Conservation (phyloP, 208 protist genomes). For the Trypanosoma melophagium region DNA sequence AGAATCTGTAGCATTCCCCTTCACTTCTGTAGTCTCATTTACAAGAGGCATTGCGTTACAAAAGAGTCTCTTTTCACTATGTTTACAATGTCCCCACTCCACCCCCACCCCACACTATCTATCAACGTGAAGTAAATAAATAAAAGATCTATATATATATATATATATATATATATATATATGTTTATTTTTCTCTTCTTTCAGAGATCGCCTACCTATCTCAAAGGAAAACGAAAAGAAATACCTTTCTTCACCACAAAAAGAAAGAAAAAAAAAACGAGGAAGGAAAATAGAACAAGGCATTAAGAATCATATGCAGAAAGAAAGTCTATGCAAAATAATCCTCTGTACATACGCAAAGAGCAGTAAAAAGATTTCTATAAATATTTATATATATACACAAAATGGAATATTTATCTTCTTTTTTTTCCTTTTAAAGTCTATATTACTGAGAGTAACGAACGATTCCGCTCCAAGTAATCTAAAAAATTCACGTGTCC, state of each 20-base stretch:
- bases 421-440: background rate
- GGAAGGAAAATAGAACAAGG: background rate
- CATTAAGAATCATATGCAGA: constrained; percentile 4
- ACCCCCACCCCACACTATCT: too few species aligned
- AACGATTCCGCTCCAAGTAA: constrained; percentile 52
- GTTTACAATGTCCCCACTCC: too few species aligned
- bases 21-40: background rate
- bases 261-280: too few species aligned
- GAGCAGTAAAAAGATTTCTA: background rate
- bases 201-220: too few species aligned
- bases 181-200: too few species aligned
- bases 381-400: constrained; percentile 11
- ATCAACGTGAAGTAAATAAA: too few species aligned
- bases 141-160: too few species aligned
- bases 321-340: constrained; percentile 1
- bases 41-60: background rate
- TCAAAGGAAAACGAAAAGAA: too few species aligned
- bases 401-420: background rate
- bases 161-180: too few species aligned
- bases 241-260: too few species aligned
- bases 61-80: too few species aligned
- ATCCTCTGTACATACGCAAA: background rate
- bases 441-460: background rate
- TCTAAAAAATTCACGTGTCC: constrained; percentile 76
- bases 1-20: background rate